Evolutionary conservation across 129 eudicot genomes (phyloP), one percentile per base, ranked within the genome.

Genomic region (Flaveria trinervia): DNA sequence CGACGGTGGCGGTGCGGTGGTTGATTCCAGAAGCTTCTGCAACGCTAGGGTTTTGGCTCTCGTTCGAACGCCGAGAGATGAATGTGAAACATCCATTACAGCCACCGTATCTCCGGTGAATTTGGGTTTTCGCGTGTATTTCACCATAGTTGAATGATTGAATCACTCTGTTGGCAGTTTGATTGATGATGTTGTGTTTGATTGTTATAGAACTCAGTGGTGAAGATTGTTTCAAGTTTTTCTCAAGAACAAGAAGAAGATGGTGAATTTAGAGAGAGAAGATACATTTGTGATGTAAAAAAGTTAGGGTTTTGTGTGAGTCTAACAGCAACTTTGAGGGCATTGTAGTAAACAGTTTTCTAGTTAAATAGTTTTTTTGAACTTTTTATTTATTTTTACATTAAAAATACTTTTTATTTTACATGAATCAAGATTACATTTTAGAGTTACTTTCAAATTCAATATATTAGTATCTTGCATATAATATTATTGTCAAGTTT

Each of bases 1-100:
- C 11, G 86, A 36, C 45, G 73, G 45, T 5, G 88, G 71, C 23
- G 82, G 12, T 16, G 16, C 16, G 39, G 78, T 50, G 23, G 86
- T 9, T 17, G 88, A 39, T 12, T 78, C 60, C 3, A 68, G 92
- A 36, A 85, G 92, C 30, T 81, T 79, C 56, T 88, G 92, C 28
- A 93, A 85, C 25, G 98, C 96, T 48, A 88, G 87, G 83, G 97
- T 93, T 85, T 84, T 87, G 72, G 98, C 98, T 14, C 98, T 75
- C 15, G 97, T 92, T 1, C 96, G 89, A 9, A 89, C 97, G 30
- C 97, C 97, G 12, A 82, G 85, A 26, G 84, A 68, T 50, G 85
- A 68, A 25, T 83, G 81, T 7, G 90, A 85, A 62, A 80, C 83
- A 1, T 89, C 91, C 80, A 84, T 80, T n/a, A 77, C 78, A 0